A percentile compares a stretch with the other conserved stretches of the same genome.
Conservation (phyloP, 129 eudicot genomes). For the Flaveria robusta region DNA sequence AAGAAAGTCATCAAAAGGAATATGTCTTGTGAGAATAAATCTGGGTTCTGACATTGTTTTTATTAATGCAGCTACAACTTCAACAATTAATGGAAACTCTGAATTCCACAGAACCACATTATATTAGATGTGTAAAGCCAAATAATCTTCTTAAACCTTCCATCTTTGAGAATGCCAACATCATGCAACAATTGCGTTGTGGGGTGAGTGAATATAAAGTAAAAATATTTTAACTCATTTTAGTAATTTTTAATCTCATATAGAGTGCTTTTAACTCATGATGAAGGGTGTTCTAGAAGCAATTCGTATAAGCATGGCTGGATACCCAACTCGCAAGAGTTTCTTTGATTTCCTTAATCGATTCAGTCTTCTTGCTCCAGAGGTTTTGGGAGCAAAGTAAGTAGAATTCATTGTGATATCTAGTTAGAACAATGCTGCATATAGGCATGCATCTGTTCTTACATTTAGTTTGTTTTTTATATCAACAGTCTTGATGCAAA, state of each 20-base stretch:
- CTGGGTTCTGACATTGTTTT: slow-evolving; percentile 24
- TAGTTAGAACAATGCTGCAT: background rate
- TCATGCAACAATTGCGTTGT: slow-evolving; percentile 96
- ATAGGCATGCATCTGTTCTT: slow-evolving; percentile 26
- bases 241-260: slow-evolving; percentile 20
- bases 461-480: slow-evolving; percentile 24
- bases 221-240: slow-evolving; percentile 3
- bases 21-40: slow-evolving; percentile 15
- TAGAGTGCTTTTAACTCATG: slow-evolving; percentile 29
- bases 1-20: slow-evolving; percentile 1
- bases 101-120: slow-evolving; percentile 96
- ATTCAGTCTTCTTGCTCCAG: slow-evolving; percentile 93
- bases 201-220: slow-evolving; percentile 71
- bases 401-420: slow-evolving; percentile 30
- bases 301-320: slow-evolving; percentile 97
- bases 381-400: slow-evolving; percentile 81
- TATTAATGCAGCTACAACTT: slow-evolving; percentile 79
- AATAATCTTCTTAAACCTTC: slow-evolving; percentile 92
- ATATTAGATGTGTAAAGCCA: slow-evolving; percentile 98
- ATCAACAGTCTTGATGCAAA: slow-evolving; percentile 77
- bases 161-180: slow-evolving; percentile 84
- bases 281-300: slow-evolving; percentile 97
- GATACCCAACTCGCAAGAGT: slow-evolving; percentile 93
- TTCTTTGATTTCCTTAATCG: slow-evolving; percentile 85
- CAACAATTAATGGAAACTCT: slow-evolving; percentile 92